Conservation (phyloP, 2,329 filamentous ascomycete species). For the Monascus ruber region DNA sequence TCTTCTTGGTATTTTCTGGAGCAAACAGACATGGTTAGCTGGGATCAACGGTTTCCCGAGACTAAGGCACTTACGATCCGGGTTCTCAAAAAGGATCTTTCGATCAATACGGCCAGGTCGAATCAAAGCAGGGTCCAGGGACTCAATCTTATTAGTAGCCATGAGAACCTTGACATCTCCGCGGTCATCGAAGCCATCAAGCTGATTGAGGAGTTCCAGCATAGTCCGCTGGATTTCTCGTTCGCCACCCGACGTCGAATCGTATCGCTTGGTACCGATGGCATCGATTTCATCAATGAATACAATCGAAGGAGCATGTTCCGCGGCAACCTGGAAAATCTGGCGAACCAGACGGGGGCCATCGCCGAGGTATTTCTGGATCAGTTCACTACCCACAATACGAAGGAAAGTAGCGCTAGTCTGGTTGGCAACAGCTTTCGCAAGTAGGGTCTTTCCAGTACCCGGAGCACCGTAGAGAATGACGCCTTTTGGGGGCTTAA, state of each 20-base stretch:
- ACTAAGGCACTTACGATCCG: constrained; percentile 44
- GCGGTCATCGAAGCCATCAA: constrained; percentile 96
- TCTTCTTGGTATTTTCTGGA: constrained; percentile 75
- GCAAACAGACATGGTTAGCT: constrained; percentile 1
- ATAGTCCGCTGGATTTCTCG: constrained; percentile 97
- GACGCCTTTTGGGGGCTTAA: constrained; percentile 98
- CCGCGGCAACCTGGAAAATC: constrained; percentile 79
- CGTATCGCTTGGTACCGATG: constrained; percentile 97
- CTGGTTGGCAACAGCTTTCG: constrained; percentile 96
- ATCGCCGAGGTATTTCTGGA: constrained; percentile 97
- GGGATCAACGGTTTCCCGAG: not conserved
- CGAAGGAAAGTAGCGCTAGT: constrained; percentile 97
- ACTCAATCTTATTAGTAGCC: constrained; percentile 99
- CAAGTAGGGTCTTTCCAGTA: constrained; percentile 90
- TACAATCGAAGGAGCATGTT: constrained; percentile 92
- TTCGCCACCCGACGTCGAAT: constrained; percentile 92
- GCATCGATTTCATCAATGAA: constrained; percentile 99
- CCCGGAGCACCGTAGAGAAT: constrained; percentile 96
- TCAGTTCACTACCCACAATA: constrained; percentile 92
- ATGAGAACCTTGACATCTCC: constrained; percentile 99
- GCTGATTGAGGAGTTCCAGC: constrained; percentile 94
- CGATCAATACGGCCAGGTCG: constrained; percentile 95
- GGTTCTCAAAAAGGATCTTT: constrained; percentile 77
- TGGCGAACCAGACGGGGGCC: constrained; percentile 90
- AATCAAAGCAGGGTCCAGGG: constrained; percentile 88